phyloP scores from a whole-genome alignment of 2,329 filamentous ascomycete species.

The Lasiodiplodia hormozganensis region DNA sequence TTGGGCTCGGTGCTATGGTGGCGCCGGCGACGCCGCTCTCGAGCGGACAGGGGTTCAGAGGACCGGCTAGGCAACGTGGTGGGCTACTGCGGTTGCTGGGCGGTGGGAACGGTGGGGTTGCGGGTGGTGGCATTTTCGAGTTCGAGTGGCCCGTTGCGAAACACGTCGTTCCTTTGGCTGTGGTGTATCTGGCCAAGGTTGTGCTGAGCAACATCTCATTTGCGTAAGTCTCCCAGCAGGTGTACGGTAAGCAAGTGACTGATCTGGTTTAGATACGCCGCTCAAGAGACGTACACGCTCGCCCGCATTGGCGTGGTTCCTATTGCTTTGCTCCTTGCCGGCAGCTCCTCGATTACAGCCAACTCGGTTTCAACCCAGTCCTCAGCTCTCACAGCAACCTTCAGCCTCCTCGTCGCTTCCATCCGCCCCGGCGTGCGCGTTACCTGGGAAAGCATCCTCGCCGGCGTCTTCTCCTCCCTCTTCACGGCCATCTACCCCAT shows the following conservation, averaged over 20 bases:
- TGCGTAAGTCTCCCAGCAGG: conserved; percentile 44
- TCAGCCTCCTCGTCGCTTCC: conserved; percentile 59
- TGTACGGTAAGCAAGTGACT: conserved; percentile 8
- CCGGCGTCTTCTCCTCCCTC: conserved; percentile 59
- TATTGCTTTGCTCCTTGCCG: conserved; percentile 56
- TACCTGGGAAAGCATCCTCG: conserved; percentile 59
- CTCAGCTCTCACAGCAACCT: conserved; percentile 57
- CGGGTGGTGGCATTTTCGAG: conserved; percentile 62
- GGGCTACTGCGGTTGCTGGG: conserved; percentile 45
- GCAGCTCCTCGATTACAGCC: conserved; percentile 54
- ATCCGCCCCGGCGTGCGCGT: conserved; percentile 55
- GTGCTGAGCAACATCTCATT: conserved; percentile 62
- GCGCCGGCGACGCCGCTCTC: conserved; percentile 49
- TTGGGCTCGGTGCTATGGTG: conserved; percentile 54
- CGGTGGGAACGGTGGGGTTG: conserved; percentile 56
- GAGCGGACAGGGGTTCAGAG: conserved; percentile 40
- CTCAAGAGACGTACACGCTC: conserved; percentile 60
- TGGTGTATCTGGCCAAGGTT: conserved; percentile 59
- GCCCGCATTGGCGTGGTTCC: conserved; percentile 60
- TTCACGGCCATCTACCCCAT: conserved; percentile 62
- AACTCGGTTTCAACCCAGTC: conserved; percentile 58
- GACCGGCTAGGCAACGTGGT: conserved; percentile 10
- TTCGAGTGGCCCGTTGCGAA: conserved; percentile 57
- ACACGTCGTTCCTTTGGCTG: conserved; percentile 56
- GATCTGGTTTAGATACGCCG: conserved; percentile 51